A percentile compares a stretch with the other conserved stretches of the same genome.
Conservation (phyloP, 331 rosid species). For the Arachis monticola region DNA sequence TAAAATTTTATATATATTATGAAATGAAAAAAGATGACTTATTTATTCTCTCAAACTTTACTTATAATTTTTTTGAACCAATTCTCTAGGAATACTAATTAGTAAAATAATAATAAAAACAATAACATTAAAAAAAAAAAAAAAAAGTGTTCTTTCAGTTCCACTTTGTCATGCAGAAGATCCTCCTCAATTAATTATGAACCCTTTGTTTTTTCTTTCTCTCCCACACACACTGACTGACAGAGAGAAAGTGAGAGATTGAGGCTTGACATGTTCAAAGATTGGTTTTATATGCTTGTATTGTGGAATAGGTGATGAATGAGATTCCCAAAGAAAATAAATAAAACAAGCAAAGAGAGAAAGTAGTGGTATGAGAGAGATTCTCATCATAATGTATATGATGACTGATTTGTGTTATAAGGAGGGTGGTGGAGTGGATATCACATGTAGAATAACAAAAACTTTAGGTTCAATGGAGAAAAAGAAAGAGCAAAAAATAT, state of each 20-base stretch:
- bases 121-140: not conserved
- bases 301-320: constrained; percentile 62
- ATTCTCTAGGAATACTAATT: too few species aligned
- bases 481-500: not conserved
- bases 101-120: constrained; percentile 1
- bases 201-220: constrained; percentile 33
- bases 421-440: constrained; percentile 32
- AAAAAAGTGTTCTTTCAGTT: constrained; percentile 38
- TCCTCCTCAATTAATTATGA: constrained; percentile 47
- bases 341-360: constrained; percentile 9
- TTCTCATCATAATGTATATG: constrained; percentile 39
- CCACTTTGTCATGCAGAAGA: constrained; percentile 48
- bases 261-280: constrained; percentile 72
- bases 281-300: constrained; percentile 64
- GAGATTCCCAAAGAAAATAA: constrained; percentile 65
- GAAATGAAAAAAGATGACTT: too few species aligned
- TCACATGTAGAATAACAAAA: constrained; percentile 58
- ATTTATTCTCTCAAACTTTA: too few species aligned
- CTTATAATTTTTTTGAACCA: too few species aligned
- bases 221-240: constrained; percentile 31
- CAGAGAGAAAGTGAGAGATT: constrained; percentile 49
- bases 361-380: constrained; percentile 20
- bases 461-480: constrained; percentile 57
- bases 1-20: too few species aligned
- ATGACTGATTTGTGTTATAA: constrained; percentile 32